A percentile compares a stretch with the other conserved stretches of the same genome.
Evolutionary conservation across 2,329 filamentous ascomycete species (phyloP).

Genomic region (Torrubiellomyces zombiae): DNA sequence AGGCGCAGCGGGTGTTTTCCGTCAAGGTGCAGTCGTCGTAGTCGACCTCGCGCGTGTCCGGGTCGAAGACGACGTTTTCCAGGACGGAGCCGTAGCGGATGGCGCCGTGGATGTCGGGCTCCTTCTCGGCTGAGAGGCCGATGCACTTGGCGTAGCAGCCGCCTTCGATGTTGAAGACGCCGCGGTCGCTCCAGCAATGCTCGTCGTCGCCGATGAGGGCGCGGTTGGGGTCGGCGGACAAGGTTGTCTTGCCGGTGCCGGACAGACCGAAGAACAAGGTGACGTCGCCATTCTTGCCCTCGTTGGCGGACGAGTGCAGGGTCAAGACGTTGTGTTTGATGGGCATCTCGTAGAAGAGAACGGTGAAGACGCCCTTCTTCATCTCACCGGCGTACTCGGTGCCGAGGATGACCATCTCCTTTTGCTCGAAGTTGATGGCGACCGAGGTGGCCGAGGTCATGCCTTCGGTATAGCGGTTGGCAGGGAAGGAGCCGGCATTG

Average conservation of each 20-base stretch:
- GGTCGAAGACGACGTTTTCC: constrained; percentile 97
- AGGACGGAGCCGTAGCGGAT: constrained; percentile 95
- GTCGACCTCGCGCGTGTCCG: constrained; percentile 73
- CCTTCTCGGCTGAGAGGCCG: constrained; percentile 93
- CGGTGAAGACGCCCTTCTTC: constrained; percentile 97
- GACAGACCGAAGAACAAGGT: constrained; percentile 99
- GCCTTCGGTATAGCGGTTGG: constrained; percentile 92
- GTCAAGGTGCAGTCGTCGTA: constrained; percentile 92
- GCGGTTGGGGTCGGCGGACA: constrained; percentile 93
- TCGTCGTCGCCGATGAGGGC: constrained; percentile 95
- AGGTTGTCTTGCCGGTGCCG: constrained; percentile 94
- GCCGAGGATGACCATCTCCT: constrained; percentile 99
- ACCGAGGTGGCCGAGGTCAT: constrained; percentile 99
- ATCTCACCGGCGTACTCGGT: constrained; percentile 80
- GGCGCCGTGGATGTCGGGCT: constrained; percentile 92
- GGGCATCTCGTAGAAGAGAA: constrained; percentile 99
- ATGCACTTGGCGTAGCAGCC: constrained; percentile 99
- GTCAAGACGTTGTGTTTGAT: constrained; percentile 99
- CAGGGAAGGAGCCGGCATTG: constrained; percentile 96
- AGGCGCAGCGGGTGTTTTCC: constrained; percentile 96
- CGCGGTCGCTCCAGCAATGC: constrained; percentile 96
- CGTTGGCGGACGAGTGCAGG: constrained; percentile 95
- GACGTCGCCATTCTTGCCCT: constrained; percentile 86
- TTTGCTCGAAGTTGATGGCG: constrained; percentile 96
- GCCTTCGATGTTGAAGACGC: constrained; percentile 99